These are phyloP conservation scores for Leccinum incarnatum DNA, from an alignment of 768 basidiomycete genomes.

Conservation along the genomic window DNA sequence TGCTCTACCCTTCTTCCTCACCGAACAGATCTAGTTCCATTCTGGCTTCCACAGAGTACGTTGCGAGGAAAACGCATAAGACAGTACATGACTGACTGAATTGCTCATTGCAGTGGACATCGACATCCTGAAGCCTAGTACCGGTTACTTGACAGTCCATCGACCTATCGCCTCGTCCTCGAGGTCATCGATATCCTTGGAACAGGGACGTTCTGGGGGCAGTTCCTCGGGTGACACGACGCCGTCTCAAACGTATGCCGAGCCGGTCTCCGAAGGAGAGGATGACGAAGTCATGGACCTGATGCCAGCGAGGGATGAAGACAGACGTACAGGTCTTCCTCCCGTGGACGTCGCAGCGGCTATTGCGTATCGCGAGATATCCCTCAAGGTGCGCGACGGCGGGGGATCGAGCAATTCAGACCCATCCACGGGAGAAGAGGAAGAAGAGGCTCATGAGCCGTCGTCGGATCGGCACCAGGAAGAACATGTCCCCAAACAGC, in stretches of 20 bases:
- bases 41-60: conserved; percentile 96
- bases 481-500: conserved; percentile 19
- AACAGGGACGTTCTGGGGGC: conserved; percentile 44
- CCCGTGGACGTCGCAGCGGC: conserved; percentile 78
- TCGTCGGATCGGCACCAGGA: conserved; percentile 32
- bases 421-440: conserved; percentile 18
- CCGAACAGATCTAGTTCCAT: conserved; percentile 93
- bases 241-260: conserved; percentile 56
- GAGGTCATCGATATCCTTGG: conserved; percentile 39
- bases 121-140: conserved; percentile 92
- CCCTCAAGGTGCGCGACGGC: conserved; percentile 51
- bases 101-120: conserved; percentile 67
- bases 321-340: conserved; percentile 73
- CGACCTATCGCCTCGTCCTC: conserved; percentile 58
- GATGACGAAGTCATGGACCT: conserved; percentile 75
- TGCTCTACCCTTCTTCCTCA: conserved; percentile 90
- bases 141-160: conserved; percentile 72
- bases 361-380: conserved; percentile 79
- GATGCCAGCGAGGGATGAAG: conserved; percentile 76
- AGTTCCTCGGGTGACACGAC: conserved; percentile 47
- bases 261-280: conserved; percentile 95
- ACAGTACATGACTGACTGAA: background rate
- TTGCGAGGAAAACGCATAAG: background rate
- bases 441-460: conserved; percentile 39
- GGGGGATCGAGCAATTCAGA: conserved; percentile 6